Evolutionary conservation across 2,329 filamentous ascomycete genomes (phyloP).

Genomic region (Aspergillus aculeatinus): DNA sequence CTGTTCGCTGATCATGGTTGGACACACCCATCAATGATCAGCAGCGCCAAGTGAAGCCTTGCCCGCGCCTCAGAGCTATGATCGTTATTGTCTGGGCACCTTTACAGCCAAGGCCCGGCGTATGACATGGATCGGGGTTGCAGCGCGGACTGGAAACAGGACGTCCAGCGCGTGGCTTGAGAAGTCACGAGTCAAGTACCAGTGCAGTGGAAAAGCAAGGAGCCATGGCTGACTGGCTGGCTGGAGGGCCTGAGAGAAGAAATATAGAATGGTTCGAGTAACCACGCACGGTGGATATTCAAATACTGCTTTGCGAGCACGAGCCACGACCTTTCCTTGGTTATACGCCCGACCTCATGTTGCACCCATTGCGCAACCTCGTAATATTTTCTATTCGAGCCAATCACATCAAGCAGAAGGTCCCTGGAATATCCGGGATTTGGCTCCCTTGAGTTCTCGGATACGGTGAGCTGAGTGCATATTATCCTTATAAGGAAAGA

Average conservation of each 20-base stretch:
- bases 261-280: constrained; percentile 4
- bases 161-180: not conserved
- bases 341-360: constrained; percentile 1
- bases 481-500: constrained; percentile 2
- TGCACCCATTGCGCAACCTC: constrained; percentile 9
- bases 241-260: not conserved
- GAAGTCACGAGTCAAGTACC: constrained; percentile 3
- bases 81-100: not conserved
- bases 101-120: not conserved
- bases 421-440: not conserved
- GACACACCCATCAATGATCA: not conserved
- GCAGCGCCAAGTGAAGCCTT: constrained; percentile 6
- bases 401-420: not conserved
- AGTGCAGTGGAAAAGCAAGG: constrained; percentile 1
- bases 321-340: constrained; percentile 5
- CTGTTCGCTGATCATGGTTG: constrained; percentile 3
- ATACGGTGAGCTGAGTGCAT: not conserved
- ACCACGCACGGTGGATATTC: constrained; percentile 5
- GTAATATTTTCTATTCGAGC: constrained; percentile 1
- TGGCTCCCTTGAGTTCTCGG: not conserved
- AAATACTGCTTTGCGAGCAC: constrained; percentile 3
- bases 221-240: not conserved
- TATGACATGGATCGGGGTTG: constrained; percentile 5
- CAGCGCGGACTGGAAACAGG: not conserved
- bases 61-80: constrained; percentile 1